Evolutionary conservation across 441 rosid species (phyloP).

Genomic region (Euphorbia celastroides): DNA sequence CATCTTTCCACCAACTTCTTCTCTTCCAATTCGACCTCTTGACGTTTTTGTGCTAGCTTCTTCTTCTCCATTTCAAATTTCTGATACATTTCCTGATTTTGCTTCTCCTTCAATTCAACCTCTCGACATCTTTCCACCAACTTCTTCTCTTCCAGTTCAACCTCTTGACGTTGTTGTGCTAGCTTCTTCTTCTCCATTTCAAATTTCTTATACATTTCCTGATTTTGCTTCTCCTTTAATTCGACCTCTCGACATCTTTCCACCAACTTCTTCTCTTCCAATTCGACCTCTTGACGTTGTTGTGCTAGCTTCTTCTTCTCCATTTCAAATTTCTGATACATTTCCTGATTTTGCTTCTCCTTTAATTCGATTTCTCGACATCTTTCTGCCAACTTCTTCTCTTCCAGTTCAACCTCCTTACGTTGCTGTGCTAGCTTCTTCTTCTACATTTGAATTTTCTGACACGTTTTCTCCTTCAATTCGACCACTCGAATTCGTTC

Average conservation of each 20-base stretch:
- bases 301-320: not conserved
- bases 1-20: not conserved
- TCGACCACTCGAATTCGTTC: not conserved
- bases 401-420: not conserved
- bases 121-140: not conserved
- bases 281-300: not conserved
- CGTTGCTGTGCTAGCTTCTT: not conserved
- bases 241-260: not conserved
- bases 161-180: not conserved
- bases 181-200: not conserved
- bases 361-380: not conserved
- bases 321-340: constrained; percentile 7
- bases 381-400: not conserved
- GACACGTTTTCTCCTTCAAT: not conserved
- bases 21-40: not conserved
- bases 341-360: not conserved
- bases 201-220: not conserved
- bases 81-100: not conserved
- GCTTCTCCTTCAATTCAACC: not conserved
- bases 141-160: not conserved
- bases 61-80: not conserved
- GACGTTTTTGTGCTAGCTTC: not conserved
- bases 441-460: constrained; percentile 10
- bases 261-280: not conserved
- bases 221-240: not conserved